Evolutionary conservation across 768 basidiomycete genomes (phyloP), one percentile per base, ranked within the genome.

Genomic region (Leccinum fibrillosum): DNA sequence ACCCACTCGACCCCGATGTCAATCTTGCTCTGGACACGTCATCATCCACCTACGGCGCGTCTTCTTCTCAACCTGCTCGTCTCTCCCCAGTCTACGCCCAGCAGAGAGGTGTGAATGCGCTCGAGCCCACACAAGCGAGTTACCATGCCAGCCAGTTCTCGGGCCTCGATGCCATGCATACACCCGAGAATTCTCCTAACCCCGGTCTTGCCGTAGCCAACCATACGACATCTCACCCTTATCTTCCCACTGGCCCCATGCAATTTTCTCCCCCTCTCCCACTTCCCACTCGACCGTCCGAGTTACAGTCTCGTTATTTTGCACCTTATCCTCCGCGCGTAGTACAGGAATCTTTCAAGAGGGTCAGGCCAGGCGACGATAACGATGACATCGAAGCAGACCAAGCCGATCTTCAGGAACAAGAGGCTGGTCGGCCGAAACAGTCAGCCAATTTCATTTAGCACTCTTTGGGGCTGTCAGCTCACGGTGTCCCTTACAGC

Each of bases 231-330:
- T 44, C 64, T 23, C 65, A 52, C 30, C n/a, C 62, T 17, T 72
- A 64, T 50, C 19, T 60, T 37, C 57, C 70, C 7, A 7, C 60
- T 30, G 69, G 64, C 11, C 69, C 71, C 21, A 71, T 72, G 72
- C 71, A 72, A 19, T 74, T 74, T 39, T 39, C 71, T 30, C 10
- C 62, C 21, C 60, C 72, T 5, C 72, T 68, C 49, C 66, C 63
- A 9, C 72, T 60, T 17, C 71, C 71, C 5, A 2, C 57, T 30
- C 71, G 71, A 23, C 65, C 62, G 35, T 71, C 73, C 10, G 71
- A 72, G 52, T 2, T 73, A 3, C 71, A 68, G 51, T 52, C 71
- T 2, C 69, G 64, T 12, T 69, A 69, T 21, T 64, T 72, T 9
- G n/a, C 51, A 2, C 21, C 39, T 2, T 49, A 19, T 57, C 17